Percentiles rank a stretch among this genome's conserved stretches.
Evolutionary conservation across 1,284 basidiomycete species (phyloP).

Genomic region (Austroboletus niveus): DNA sequence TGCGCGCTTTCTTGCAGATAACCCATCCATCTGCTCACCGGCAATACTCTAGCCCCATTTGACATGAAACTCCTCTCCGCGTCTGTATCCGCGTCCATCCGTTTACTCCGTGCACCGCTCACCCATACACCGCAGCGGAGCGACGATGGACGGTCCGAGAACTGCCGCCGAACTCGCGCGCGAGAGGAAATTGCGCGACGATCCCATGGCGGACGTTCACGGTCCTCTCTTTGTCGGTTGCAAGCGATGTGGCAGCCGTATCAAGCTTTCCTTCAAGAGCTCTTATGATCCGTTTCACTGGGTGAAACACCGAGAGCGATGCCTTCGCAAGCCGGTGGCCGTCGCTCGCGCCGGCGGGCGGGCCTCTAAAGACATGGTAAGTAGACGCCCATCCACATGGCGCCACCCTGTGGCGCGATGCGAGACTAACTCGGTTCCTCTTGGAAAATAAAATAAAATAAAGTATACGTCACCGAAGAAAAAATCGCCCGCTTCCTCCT

Average conservation of each 20-base stretch:
- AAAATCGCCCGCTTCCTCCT: constrained; percentile 29
- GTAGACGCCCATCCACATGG: constrained; percentile 1
- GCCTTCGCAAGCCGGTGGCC: constrained; percentile 39
- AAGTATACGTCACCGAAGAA: constrained; percentile 22
- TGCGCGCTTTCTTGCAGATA: constrained; percentile 19
- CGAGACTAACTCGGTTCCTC: not conserved
- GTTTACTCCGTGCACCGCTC: constrained; percentile 3
- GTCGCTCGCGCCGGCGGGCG: constrained; percentile 12
- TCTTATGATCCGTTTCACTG: constrained; percentile 67
- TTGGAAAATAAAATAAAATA: not conserved
- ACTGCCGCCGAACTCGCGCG: constrained; percentile 37
- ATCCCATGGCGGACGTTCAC: constrained; percentile 51
- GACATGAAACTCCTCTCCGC: constrained; percentile 20
- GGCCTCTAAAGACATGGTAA: constrained; percentile 24
- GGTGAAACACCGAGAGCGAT: constrained; percentile 59
- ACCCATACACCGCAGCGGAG: constrained; percentile 15
- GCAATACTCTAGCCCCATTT: constrained; percentile 19
- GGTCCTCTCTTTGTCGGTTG: constrained; percentile 55
- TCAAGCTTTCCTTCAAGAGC: constrained; percentile 69
- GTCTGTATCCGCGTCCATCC: constrained; percentile 11
- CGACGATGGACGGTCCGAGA: constrained; percentile 15
- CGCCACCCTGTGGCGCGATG: not conserved
- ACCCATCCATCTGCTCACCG: constrained; percentile 19
- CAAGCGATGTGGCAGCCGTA: constrained; percentile 49
- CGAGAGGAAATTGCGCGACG: constrained; percentile 48